These are phyloP conservation scores for Trametes pubescens DNA, from an alignment of 1,284 basidiomycete species.

Conservation along the genomic window DNA sequence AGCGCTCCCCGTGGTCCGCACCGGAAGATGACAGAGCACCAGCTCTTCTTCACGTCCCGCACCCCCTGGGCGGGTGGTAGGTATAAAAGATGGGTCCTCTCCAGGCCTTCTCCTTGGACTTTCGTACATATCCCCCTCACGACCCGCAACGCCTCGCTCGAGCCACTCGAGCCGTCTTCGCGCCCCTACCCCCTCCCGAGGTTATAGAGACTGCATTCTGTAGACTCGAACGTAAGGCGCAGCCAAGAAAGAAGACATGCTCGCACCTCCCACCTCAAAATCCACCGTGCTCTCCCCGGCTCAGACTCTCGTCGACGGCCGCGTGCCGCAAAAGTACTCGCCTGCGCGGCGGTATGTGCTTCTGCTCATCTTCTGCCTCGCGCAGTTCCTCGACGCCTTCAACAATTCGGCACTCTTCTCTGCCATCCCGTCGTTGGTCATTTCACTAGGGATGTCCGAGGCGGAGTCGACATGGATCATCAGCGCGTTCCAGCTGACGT, in stretches of 20 bases:
- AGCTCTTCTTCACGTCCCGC: constrained; percentile 2
- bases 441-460: constrained; percentile 39
- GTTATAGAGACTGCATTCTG: background rate
- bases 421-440: constrained; percentile 48
- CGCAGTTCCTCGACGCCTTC: constrained; percentile 57
- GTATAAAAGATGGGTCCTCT: constrained; percentile 9
- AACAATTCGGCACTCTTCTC: constrained; percentile 57
- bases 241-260: constrained; percentile 27
- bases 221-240: background rate
- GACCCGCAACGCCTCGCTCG: background rate
- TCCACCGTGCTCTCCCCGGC: constrained; percentile 35
- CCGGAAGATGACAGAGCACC: constrained; percentile 13
- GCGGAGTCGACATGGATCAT: constrained; percentile 45
- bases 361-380: constrained; percentile 53
- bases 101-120: background rate
- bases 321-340: constrained; percentile 39
- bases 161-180: background rate
- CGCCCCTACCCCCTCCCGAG: background rate
- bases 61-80: background rate
- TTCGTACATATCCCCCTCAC: background rate
- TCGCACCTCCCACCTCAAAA: constrained; percentile 26
- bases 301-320: constrained; percentile 41
- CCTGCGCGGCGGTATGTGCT: constrained; percentile 42
- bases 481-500: constrained; percentile 45
- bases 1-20: constrained; percentile 8